A percentile compares a stretch with the other conserved stretches of the same genome.
These are phyloP conservation scores for Suhomyces wounanorum DNA, from an alignment of 1,139 yeast species.

Conservation along the genomic window DNA sequence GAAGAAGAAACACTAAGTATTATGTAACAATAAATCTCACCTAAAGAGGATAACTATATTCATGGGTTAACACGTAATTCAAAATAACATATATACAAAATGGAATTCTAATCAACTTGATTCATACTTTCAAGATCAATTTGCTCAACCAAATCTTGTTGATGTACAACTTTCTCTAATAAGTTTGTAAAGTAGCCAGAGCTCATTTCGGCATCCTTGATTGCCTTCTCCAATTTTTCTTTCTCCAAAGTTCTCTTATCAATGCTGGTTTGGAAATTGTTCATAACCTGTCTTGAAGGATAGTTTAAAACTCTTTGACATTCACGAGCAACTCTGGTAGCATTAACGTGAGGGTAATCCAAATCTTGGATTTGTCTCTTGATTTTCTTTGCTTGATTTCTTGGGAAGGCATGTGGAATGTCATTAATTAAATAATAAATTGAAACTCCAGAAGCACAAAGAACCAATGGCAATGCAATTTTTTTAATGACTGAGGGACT, in stretches of 20 bases:
- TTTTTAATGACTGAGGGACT: conserved; percentile 35
- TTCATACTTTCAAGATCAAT: conserved; percentile 56
- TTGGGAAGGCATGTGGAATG: conserved; percentile 85
- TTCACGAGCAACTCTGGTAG: conserved; percentile 78
- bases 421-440: conserved; percentile 71
- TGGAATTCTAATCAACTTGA: conserved; percentile 39
- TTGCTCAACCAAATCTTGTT: conserved; percentile 46
- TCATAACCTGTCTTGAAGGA: conserved; percentile 83
- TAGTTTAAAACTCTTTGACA: conserved; percentile 76
- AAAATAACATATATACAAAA: conserved; percentile 7
- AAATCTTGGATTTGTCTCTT: conserved; percentile 58
- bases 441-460: conserved; percentile 59
- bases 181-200: conserved; percentile 61
- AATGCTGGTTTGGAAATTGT: conserved; percentile 68
- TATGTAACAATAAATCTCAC: neutral
- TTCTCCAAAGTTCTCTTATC: conserved; percentile 66
- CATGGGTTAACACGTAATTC: neutral
- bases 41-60: neutral
- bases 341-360: conserved; percentile 78
- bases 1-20: conserved; percentile 17
- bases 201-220: conserved; percentile 61
- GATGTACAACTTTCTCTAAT: conserved; percentile 49
- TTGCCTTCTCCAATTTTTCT: conserved; percentile 53
- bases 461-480: conserved; percentile 47
- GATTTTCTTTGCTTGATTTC: conserved; percentile 76